Evolutionary conservation across 257 asterid genomes (phyloP).

Genomic region (Rhazya stricta): DNA sequence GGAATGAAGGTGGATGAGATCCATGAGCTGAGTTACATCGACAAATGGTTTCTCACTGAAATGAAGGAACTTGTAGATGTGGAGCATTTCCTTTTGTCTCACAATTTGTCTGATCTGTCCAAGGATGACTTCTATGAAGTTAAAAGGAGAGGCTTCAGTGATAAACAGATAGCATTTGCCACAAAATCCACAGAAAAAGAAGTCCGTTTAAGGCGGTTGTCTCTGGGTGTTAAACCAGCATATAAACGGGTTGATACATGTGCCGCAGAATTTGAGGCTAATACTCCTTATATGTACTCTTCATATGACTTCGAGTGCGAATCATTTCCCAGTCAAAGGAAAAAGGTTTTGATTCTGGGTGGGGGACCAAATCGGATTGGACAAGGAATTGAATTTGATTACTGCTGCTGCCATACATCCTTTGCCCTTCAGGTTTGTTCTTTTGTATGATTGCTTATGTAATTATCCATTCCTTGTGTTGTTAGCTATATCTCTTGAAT

Average conservation of each 20-base stretch:
- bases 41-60: slow-evolving; percentile 90
- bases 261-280: slow-evolving; percentile 97
- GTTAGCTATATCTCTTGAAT: background rate
- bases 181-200: slow-evolving; percentile 69
- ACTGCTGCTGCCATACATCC: slow-evolving; percentile 96
- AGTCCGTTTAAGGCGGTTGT: slow-evolving; percentile 66
- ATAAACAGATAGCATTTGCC: slow-evolving; percentile 82
- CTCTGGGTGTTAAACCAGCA: slow-evolving; percentile 81
- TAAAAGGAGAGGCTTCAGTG: slow-evolving; percentile 96
- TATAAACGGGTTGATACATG: slow-evolving; percentile 96
- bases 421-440: slow-evolving; percentile 88
- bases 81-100: slow-evolving; percentile 63
- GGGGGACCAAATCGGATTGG: slow-evolving; percentile 99
- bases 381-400: slow-evolving; percentile 97
- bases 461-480: slow-evolving; percentile 14
- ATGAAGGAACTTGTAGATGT: slow-evolving; percentile 85
- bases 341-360: slow-evolving; percentile 87
- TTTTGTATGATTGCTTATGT: slow-evolving; percentile 13
- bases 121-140: slow-evolving; percentile 88
- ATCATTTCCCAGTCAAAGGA: slow-evolving; percentile 69
- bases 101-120: slow-evolving; percentile 52
- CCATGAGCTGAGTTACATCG: slow-evolving; percentile 71
- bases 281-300: slow-evolving; percentile 96
- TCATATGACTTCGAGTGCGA: slow-evolving; percentile 88
- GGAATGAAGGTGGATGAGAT: slow-evolving; percentile 90